phyloP scores from a whole-genome alignment of 2,329 filamentous ascomycete genomes.

The Leptographium procerum region DNA sequence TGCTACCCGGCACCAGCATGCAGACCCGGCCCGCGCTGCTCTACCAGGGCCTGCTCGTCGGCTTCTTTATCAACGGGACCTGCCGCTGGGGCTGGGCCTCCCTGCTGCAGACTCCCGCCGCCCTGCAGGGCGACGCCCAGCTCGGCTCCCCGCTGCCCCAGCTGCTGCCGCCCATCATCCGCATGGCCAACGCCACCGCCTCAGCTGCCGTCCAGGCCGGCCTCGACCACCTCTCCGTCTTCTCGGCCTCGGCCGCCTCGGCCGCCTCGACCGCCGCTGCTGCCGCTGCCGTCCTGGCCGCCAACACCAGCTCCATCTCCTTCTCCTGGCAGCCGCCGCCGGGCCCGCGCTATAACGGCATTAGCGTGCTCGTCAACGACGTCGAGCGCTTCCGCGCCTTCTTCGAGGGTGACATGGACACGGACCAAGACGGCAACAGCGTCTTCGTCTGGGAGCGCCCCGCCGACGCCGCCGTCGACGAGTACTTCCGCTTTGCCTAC shows the following conservation, averaged over 20 bases:
- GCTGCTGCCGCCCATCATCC: constrained; percentile 35
- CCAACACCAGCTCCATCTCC: constrained; percentile 51
- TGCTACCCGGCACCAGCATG: constrained; percentile 79
- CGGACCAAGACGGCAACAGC: not conserved
- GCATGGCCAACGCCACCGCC: constrained; percentile 16
- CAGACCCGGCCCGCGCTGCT: constrained; percentile 75
- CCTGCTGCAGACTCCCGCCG: constrained; percentile 69
- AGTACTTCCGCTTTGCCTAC: constrained; percentile 71
- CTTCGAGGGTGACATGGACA: constrained; percentile 38
- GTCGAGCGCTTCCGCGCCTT: constrained; percentile 71
- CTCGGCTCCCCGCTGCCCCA: constrained; percentile 49
- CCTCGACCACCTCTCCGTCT: constrained; percentile 6
- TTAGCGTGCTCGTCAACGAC: constrained; percentile 75
- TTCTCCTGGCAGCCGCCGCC: constrained; percentile 42
- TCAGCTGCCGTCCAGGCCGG: constrained; percentile 9
- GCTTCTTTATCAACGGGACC: constrained; percentile 87
- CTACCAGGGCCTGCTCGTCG: constrained; percentile 82
- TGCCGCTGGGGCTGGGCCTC: constrained; percentile 90
- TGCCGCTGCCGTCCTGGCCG: constrained; percentile 14
- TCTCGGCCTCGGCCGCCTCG: not conserved
- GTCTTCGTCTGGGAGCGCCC: constrained; percentile 52
- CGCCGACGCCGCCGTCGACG: constrained; percentile 36
- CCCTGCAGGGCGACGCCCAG: constrained; percentile 58
- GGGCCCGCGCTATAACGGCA: constrained; percentile 52
- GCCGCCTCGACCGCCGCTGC: not conserved